Evolutionary conservation across 2,329 filamentous ascomycete species (phyloP).

Genomic region (Fusarium cicatricum): DNA sequence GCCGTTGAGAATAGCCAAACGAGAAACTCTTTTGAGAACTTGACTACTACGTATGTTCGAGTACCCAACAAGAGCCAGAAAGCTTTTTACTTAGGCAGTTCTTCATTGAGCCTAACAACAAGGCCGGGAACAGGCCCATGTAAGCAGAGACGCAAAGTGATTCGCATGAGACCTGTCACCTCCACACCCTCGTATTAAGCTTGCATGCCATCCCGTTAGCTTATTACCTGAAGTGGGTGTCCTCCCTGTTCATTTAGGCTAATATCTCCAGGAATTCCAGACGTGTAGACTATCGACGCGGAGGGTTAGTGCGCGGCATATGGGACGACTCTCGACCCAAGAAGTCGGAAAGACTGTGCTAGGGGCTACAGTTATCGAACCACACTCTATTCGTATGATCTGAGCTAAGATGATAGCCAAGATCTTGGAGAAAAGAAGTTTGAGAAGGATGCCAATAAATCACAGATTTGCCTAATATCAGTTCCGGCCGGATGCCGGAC

Average conservation of each 20-base stretch:
- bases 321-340: constrained; percentile 22
- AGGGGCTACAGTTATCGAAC: not conserved
- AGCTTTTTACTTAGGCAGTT: too few species aligned
- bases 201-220: too few species aligned
- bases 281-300: not conserved
- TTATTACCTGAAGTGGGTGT: not conserved
- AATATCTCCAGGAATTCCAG: constrained; percentile 1
- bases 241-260: constrained; percentile 23
- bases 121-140: too few species aligned
- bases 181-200: too few species aligned
- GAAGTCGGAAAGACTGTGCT: constrained; percentile 6
- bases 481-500: constrained; percentile 13
- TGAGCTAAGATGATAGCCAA: not conserved
- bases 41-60: too few species aligned
- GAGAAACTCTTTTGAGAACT: too few species aligned
- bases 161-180: too few species aligned
- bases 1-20: too few species aligned
- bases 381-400: not conserved
- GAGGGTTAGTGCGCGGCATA: not conserved
- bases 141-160: too few species aligned
- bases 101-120: too few species aligned
- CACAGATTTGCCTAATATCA: constrained; percentile 9
- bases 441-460: not conserved
- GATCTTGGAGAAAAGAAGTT: not conserved
- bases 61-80: too few species aligned